A percentile compares a stretch with the other conserved stretches of the same genome.
Conservation (phyloP, 176 grass and related monocot species). For the Oryza glaberrima region DNA sequence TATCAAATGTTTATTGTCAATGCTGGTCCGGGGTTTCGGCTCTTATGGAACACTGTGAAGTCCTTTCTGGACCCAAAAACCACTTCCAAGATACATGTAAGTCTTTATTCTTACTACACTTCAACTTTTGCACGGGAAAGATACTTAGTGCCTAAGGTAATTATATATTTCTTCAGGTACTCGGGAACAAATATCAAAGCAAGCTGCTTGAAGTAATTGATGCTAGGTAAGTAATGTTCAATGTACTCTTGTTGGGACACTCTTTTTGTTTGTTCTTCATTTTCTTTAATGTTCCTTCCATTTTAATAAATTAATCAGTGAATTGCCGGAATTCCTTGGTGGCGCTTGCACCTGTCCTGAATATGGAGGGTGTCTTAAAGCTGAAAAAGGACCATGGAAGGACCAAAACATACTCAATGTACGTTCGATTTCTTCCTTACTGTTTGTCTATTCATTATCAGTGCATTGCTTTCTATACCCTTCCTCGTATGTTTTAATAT, state of each 20-base stretch:
- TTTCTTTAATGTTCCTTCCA: slow-evolving; percentile 34
- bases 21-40: slow-evolving; percentile 87
- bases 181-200: slow-evolving; percentile 88
- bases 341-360: slow-evolving; percentile 84
- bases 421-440: slow-evolving; percentile 7
- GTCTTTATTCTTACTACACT: slow-evolving; percentile 3
- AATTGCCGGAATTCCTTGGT: slow-evolving; percentile 91
- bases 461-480: not conserved
- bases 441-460: slow-evolving; percentile 3
- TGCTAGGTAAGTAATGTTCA: slow-evolving; percentile 52
- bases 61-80: slow-evolving; percentile 95
- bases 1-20: slow-evolving; percentile 98
- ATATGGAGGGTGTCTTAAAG: slow-evolving; percentile 85
- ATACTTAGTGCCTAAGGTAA: not conserved
- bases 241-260: not conserved
- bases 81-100: slow-evolving; percentile 99
- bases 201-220: slow-evolving; percentile 95
- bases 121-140: not conserved
- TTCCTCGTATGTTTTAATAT: slow-evolving; percentile 7
- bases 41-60: slow-evolving; percentile 94
- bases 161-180: slow-evolving; percentile 65
- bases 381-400: slow-evolving; percentile 96
- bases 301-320: slow-evolving; percentile 50
- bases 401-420: slow-evolving; percentile 87
- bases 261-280: slow-evolving; percentile 1